Conservation (phyloP, 768 basidiomycete genomes). For the Chalciporus sphaerocephalus region DNA sequence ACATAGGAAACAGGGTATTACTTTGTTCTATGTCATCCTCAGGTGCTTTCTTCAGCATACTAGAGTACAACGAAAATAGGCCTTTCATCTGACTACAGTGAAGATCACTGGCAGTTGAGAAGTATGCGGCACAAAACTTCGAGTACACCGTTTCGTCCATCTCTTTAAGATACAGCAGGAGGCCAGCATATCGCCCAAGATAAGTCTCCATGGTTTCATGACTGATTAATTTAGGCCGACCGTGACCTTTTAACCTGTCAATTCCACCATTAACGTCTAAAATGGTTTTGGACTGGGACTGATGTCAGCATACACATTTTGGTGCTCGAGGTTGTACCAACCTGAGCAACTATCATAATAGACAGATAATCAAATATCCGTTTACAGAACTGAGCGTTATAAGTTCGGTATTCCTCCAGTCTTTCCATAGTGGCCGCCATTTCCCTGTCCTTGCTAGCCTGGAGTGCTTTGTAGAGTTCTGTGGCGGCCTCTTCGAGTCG, state of each 20-base stretch:
- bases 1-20: conserved; percentile 31
- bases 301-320: conserved; percentile 4
- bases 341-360: conserved; percentile 91
- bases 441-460: conserved; percentile 86
- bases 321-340: conserved; percentile 27
- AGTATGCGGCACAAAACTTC: conserved; percentile 88
- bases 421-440: conserved; percentile 98
- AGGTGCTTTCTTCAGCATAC: conserved; percentile 56
- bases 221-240: conserved; percentile 46
- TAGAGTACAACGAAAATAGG: conserved; percentile 55
- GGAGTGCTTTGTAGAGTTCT: conserved; percentile 91
- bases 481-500: conserved; percentile 78
- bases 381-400: conserved; percentile 92
- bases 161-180: conserved; percentile 91
- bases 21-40: conserved; percentile 78
- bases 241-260: conserved; percentile 38
- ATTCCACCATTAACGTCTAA: conserved; percentile 62
- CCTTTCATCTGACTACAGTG: conserved; percentile 79
- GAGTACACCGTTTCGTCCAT: conserved; percentile 90
- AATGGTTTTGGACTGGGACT: conserved; percentile 58
- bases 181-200: conserved; percentile 81
- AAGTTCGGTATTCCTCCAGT: conserved; percentile 82
- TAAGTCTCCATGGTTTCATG: conserved; percentile 78
- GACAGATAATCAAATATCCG: conserved; percentile 83
- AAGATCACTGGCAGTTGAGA: conserved; percentile 77